Conservation (phyloP, 768 basidiomycete species). For the Calocera cornea region DNA sequence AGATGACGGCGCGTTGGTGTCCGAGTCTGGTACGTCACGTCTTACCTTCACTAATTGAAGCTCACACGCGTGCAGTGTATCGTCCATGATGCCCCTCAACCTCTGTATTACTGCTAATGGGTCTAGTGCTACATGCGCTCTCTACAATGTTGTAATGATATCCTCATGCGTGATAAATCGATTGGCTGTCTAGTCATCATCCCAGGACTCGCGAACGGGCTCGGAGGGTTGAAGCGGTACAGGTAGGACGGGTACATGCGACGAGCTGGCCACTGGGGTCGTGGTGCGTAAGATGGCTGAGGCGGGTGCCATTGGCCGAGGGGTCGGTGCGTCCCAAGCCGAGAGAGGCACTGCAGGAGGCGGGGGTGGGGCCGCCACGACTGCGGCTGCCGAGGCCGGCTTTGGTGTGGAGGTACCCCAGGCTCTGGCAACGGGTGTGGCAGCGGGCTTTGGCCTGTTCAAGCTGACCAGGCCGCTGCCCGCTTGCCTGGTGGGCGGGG, state of each 20-base stretch:
- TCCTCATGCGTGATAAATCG: background rate
- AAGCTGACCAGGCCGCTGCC: background rate
- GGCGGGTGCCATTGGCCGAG: background rate
- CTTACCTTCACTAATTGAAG: background rate
- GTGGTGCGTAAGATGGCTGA: background rate
- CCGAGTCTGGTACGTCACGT: background rate
- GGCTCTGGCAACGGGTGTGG: conserved; percentile 5
- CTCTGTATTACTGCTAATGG: background rate
- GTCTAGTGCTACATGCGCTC: background rate
- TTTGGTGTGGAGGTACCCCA: conserved; percentile 6
- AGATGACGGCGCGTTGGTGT: background rate
- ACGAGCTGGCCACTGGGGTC: background rate
- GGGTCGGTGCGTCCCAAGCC: background rate
- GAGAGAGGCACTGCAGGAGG: background rate
- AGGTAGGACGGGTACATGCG: background rate
- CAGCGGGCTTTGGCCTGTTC: conserved; percentile 1
- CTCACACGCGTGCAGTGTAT: background rate
- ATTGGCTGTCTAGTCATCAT: background rate
- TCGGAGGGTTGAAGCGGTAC: background rate
- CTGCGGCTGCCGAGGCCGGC: background rate
- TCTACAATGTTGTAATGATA: conserved; percentile 1
- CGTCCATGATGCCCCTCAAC: conserved; percentile 2
- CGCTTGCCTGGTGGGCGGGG: background rate
- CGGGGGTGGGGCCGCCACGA: conserved; percentile 5
- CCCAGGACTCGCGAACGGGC: background rate